Evolutionary conservation across 441 rosid genomes (phyloP).

Genomic region (Populus hybrid): DNA sequence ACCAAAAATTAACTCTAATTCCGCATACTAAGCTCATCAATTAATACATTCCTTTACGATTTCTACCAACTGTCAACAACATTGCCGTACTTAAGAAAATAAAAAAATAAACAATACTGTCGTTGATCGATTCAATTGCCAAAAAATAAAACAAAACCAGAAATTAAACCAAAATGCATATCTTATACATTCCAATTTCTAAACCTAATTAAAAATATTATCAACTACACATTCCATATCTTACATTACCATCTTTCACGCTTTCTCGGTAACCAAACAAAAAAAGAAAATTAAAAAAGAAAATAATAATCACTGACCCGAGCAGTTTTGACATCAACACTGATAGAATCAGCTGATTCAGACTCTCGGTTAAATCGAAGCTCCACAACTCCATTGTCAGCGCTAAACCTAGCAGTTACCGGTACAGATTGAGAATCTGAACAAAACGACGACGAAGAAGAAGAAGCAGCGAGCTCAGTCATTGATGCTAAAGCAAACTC

Average conservation of each 20-base stretch:
- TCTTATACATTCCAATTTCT: too few species aligned
- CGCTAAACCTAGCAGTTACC: conserved; percentile 47
- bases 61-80: background rate
- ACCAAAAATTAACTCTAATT: too few species aligned
- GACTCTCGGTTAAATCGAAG: conserved; percentile 49
- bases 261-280: background rate
- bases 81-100: too few species aligned
- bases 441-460: conserved; percentile 31
- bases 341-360: conserved; percentile 30
- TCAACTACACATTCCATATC: too few species aligned
- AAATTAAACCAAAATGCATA: too few species aligned
- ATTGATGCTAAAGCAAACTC: conserved; percentile 57
- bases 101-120: too few species aligned
- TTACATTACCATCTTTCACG: too few species aligned
- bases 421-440: conserved; percentile 31
- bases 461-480: conserved; percentile 42
- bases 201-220: background rate
- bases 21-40: too few species aligned
- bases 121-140: too few species aligned
- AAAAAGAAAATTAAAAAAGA: background rate
- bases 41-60: too few species aligned
- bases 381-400: conserved; percentile 38
- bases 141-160: too few species aligned
- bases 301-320: conserved; percentile 45
- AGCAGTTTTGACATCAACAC: conserved; percentile 43